phyloP scores from a whole-genome alignment of 345 rosid genomes.

The Syzygium jambos region DNA sequence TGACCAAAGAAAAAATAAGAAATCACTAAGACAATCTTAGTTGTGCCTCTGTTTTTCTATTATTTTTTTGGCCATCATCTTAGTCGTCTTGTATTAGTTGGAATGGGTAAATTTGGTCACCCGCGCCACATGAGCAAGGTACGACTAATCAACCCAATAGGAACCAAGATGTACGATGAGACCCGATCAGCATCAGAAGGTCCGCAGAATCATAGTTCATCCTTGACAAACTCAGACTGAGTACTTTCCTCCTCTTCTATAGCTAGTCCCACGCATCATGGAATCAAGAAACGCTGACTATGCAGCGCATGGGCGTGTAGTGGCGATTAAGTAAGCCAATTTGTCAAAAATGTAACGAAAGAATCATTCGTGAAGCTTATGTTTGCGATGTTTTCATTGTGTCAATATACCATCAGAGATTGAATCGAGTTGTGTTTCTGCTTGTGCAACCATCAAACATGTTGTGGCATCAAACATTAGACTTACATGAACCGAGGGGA shows the following conservation, averaged over 20 bases:
- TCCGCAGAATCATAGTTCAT: background rate
- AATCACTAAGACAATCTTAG: background rate
- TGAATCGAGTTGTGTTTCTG: background rate
- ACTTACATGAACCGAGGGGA: background rate
- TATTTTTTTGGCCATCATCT: background rate
- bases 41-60: background rate
- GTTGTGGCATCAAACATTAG: background rate
- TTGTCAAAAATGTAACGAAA: background rate
- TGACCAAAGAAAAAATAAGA: background rate
- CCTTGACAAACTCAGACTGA: background rate
- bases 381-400: background rate
- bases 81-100: background rate
- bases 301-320: background rate
- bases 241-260: background rate
- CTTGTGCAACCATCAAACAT: background rate
- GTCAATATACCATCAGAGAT: background rate
- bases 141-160: background rate
- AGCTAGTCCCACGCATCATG: background rate
- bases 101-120: background rate
- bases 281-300: background rate
- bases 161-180: background rate
- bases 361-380: background rate
- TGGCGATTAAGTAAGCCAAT: background rate
- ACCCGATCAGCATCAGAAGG: background rate
- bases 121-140: background rate